Evolutionary conservation across 768 basidiomycete genomes (phyloP), one percentile per base, ranked within the genome.

Genomic region (Pulveroboletus sp.): DNA sequence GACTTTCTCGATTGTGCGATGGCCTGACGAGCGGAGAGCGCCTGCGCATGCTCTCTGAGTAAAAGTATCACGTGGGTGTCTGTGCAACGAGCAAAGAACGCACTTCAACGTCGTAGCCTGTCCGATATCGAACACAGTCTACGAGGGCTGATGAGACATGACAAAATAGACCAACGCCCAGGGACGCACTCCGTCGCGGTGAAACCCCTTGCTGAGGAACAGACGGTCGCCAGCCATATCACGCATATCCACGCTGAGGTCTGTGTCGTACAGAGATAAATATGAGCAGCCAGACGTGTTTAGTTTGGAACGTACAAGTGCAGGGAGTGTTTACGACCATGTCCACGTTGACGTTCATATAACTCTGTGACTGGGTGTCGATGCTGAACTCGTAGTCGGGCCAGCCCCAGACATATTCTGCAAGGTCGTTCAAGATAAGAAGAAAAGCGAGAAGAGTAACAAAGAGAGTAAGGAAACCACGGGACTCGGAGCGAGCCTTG

Each of bases 161-260:
- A 17, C 2, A 15, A 5, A n/a, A 39, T 8, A 43, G 6, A 24
- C 21, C 37, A 31, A 24, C 17, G 37, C 13, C 18, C 14, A 43
- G 42, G 18, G 31, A 47, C 73, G 79, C 63, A 90, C 89, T 35
- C 93, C 92, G 60, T 99, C 94, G 47, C 92, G 82, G 49, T 76
- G 81, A 62, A 97, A 82, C 24, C 81, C 82, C 53, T 80, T 76
- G 59, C 82, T 93, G 51, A 98, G 77, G 65, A 85, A 88, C 30
- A 99, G 62, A 37, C 95, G 76, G 66, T 99, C 95, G 3, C 95
- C 95, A n/a, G 96, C 78, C 0, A 88, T 89, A 65, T 99, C 95
- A 50, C 93, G 76, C 53, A 99, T 65, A 64, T 98, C 95, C 24
- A 97, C 86, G 43, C 81, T 84, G 44, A 98, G 72, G 63, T 77